Evolutionary conservation across 2,329 filamentous ascomycete genomes (phyloP).

Genomic region (Cordyceps tenuipes): DNA sequence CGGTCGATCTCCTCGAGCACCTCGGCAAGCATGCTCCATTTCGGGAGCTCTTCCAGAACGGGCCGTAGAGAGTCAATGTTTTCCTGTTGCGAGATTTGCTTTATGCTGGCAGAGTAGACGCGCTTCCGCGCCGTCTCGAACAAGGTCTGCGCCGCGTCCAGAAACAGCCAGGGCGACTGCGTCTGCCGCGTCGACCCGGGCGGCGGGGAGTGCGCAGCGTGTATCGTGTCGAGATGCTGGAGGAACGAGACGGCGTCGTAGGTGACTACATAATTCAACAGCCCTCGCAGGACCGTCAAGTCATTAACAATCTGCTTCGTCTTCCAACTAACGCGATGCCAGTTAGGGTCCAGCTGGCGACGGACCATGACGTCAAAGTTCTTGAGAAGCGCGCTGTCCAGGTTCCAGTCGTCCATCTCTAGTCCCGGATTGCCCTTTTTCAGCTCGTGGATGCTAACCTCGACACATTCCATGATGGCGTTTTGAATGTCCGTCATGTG

Average conservation of each 20-base stretch:
- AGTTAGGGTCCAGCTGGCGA: slow-evolving; percentile 87
- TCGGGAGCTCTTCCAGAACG: slow-evolving; percentile 87
- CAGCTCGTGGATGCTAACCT: slow-evolving; percentile 86
- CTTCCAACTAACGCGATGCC: slow-evolving; percentile 93
- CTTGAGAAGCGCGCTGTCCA: slow-evolving; percentile 84
- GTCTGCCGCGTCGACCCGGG: slow-evolving; percentile 81
- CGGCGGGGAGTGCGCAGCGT: slow-evolving; percentile 80
- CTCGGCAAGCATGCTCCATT: slow-evolving; percentile 85
- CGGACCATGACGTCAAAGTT: slow-evolving; percentile 87
- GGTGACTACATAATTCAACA: slow-evolving; percentile 73
- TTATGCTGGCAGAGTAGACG: slow-evolving; percentile 68
- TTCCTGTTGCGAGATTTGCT: slow-evolving; percentile 37
- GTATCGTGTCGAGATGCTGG: slow-evolving; percentile 87
- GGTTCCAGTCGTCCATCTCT: slow-evolving; percentile 94
- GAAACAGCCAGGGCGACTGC: slow-evolving; percentile 91
- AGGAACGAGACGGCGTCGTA: slow-evolving; percentile 89
- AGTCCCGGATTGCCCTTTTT: slow-evolving; percentile 84
- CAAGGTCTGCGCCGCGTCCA: slow-evolving; percentile 89
- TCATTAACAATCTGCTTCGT: slow-evolving; percentile 93
- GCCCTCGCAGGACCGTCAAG: slow-evolving; percentile 69
- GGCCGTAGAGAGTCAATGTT: slow-evolving; percentile 59
- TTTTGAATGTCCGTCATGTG: slow-evolving; percentile 90
- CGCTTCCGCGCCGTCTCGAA: slow-evolving; percentile 83
- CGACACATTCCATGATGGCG: slow-evolving; percentile 90
- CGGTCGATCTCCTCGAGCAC: slow-evolving; percentile 89